These are phyloP conservation scores for Primulina huaijiensis DNA, from an alignment of 257 asterid species.

Conservation along the genomic window DNA sequence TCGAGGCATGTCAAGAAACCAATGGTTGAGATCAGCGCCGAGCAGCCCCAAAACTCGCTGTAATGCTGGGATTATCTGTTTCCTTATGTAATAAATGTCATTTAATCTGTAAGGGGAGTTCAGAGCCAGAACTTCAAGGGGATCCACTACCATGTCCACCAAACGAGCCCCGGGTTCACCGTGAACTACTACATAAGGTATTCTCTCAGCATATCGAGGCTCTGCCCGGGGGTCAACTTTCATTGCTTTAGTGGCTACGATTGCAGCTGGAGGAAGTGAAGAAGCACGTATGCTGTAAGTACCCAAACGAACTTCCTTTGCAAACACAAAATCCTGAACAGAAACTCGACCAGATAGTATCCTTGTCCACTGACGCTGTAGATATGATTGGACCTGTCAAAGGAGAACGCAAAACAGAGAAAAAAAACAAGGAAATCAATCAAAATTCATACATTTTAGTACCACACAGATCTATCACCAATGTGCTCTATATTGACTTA, in stretches of 20 bases:
- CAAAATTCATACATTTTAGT: not conserved
- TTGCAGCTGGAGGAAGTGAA: constrained; percentile 95
- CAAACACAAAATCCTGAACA: constrained; percentile 86
- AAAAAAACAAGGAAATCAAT: not conserved
- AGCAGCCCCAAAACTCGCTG: constrained; percentile 91
- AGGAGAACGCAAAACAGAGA: constrained; percentile 16
- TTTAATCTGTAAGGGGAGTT: constrained; percentile 84
- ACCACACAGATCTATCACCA: constrained; percentile 2
- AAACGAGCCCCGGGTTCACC: constrained; percentile 96
- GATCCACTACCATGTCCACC: constrained; percentile 88
- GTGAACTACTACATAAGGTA: constrained; percentile 87
- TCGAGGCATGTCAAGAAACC: constrained; percentile 90
- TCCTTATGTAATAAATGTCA: constrained; percentile 74
- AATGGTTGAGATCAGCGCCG: constrained; percentile 78
- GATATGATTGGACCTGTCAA: constrained; percentile 63
- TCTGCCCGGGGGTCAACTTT: constrained; percentile 85
- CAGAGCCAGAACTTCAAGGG: constrained; percentile 61
- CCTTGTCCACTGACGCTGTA: constrained; percentile 86
- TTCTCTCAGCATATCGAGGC: constrained; percentile 91
- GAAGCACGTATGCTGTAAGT: constrained; percentile 60
- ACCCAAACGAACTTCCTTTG: constrained; percentile 97
- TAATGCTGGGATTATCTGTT: constrained; percentile 88
- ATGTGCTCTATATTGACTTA: not conserved
- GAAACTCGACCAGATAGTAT: constrained; percentile 80
- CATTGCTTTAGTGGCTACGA: constrained; percentile 87